Percentiles rank a stretch among this genome's conserved stretches.
phyloP scores from a whole-genome alignment of 352 stramenopile species.

The Sclerospora graminicola region DNA sequence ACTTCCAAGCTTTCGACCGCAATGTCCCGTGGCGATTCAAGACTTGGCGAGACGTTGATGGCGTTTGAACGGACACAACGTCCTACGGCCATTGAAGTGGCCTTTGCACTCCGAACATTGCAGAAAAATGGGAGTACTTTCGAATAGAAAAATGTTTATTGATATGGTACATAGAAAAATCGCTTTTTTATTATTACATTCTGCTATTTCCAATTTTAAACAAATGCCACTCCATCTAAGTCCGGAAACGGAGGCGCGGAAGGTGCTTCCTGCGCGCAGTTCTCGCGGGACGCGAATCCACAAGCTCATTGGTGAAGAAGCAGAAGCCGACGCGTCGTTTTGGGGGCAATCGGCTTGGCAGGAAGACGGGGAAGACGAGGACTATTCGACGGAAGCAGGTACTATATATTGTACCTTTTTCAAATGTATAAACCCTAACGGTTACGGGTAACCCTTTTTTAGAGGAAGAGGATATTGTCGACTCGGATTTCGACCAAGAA shows the following conservation, averaged over 20 bases:
- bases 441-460: neutral
- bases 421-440: neutral
- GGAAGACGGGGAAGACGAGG: slow-evolving; percentile 73
- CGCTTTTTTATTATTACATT: too few relatives aligned
- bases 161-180: too few relatives aligned
- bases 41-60: slow-evolving; percentile 26
- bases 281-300: slow-evolving; percentile 71
- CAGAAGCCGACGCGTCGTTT: slow-evolving; percentile 81
- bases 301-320: slow-evolving; percentile 80
- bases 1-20: slow-evolving; percentile 19
- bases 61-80: slow-evolving; percentile 21
- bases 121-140: too few relatives aligned
- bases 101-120: slow-evolving; percentile 22
- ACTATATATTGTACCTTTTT: neutral
- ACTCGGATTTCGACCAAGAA: slow-evolving; percentile 83
- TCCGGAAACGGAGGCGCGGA: slow-evolving; percentile 14
- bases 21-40: slow-evolving; percentile 26
- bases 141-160: slow-evolving; percentile 20
- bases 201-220: too few relatives aligned
- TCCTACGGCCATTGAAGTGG: slow-evolving; percentile 30
- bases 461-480: slow-evolving; percentile 85
- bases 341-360: slow-evolving; percentile 81
- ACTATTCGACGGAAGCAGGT: slow-evolving; percentile 86
- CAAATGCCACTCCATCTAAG: too few relatives aligned
- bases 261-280: slow-evolving; percentile 44